Evolutionary conservation across 441 rosid species (phyloP), one percentile per base, ranked within the genome.

Genomic region (Brassica balearica): DNA sequence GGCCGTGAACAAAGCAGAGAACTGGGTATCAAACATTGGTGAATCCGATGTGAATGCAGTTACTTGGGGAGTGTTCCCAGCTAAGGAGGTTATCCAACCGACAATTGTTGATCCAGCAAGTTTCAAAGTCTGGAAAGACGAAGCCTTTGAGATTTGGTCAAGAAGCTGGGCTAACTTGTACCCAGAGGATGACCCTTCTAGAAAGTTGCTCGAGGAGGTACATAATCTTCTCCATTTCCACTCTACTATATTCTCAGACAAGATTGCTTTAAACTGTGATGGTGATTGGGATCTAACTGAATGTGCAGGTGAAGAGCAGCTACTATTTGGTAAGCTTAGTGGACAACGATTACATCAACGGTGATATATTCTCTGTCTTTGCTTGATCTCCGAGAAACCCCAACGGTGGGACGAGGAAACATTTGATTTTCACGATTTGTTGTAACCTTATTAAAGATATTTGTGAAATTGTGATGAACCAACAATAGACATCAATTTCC

Each of bases 31-130:
- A 25, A 96, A 92, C 23, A 43, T 82, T 3, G 83, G 83, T 34
- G 22, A 72, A 11, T 71, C 78, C 10, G 87, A 87, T 69, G 96
- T 96, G 81, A 96, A 96, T 81, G 98, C 97, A 0, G 98, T 96
- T 51, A 96, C 98, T 1, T 96, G 98, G 99, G 99, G 97, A 79
- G 99, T 85, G 17, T 96, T 96, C 89, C 95, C 97, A 3, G 94
- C 88, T 10, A 96, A 87, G 84, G 96, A 96, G 86, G 88, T 92
- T n/a, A 85, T 90, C 82, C 98, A 94, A 79, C 99, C 98, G 2
- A 96, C 99, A 0, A 92, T 93, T 15, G 99, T 92, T 34, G 99
- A 96, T 82, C 96, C 99, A 8, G 80, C 90, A 56, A 96, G 99
- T 86, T 96, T 94, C 80, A 65, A 69, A 65, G 86, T 91, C 63